Conservation (phyloP, 495 filamentous ascomycete species). For the Neurospora sublineolata region DNA sequence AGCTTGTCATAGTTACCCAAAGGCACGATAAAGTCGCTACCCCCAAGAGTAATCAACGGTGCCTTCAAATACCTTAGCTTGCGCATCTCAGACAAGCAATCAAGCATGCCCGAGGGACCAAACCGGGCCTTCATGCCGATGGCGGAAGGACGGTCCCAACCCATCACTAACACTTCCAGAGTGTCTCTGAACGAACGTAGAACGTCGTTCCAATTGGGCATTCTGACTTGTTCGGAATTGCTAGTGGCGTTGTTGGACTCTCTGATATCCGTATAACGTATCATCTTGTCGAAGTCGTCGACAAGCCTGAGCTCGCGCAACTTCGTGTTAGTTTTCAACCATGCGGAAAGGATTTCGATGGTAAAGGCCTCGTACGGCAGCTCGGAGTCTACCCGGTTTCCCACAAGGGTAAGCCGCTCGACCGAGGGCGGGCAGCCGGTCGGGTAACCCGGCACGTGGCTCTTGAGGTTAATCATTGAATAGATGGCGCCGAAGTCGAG, state of each 20-base stretch:
- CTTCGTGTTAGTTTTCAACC: background rate
- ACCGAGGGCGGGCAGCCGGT: too few species aligned
- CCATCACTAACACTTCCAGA: background rate
- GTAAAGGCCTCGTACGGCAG: background rate
- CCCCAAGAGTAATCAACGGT: fast-evolving
- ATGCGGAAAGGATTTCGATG: background rate
- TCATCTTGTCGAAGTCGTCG: background rate
- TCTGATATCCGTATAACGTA: background rate
- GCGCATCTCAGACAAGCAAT: background rate
- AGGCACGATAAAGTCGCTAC: background rate
- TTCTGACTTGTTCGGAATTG: background rate
- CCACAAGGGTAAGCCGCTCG: background rate
- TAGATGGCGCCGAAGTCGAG: too few species aligned
- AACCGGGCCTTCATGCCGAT: background rate
- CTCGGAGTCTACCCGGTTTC: background rate
- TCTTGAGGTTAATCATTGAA: too few species aligned
- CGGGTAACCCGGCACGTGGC: too few species aligned
- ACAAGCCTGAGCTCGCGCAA: background rate
- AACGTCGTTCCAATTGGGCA: background rate
- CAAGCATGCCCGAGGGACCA: background rate
- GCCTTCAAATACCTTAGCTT: background rate
- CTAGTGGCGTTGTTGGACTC: background rate
- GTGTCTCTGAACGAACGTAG: background rate
- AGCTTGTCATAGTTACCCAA: background rate
- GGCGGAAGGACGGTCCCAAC: background rate